Conservation (phyloP, 2,329 filamentous ascomycete genomes). For the Talaromyces rugulosus region DNA sequence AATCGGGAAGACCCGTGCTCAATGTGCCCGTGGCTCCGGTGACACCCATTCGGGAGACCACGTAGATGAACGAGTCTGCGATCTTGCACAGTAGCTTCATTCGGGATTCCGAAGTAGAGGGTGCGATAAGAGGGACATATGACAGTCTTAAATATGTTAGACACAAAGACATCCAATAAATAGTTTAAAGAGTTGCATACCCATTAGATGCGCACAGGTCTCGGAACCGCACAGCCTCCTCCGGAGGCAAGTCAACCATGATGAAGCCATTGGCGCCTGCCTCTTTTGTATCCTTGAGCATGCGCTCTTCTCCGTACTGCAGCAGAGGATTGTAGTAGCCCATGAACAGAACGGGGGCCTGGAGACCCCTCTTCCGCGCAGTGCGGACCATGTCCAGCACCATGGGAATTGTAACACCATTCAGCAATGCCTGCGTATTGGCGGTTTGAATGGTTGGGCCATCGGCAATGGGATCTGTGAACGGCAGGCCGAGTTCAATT, state of each 20-base stretch:
- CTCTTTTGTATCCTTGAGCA: conserved; percentile 77
- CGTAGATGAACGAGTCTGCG: conserved; percentile 97
- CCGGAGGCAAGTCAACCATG: conserved; percentile 88
- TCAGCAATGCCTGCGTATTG: conserved; percentile 83
- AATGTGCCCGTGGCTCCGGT: conserved; percentile 84
- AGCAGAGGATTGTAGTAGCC: conserved; percentile 98
- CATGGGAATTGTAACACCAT: conserved; percentile 78
- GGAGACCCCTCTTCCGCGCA: conserved; percentile 72
- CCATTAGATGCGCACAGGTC: conserved; percentile 74
- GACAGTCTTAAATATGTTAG: conserved; percentile 58
- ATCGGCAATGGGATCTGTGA: conserved; percentile 97
- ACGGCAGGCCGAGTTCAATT: conserved; percentile 92
- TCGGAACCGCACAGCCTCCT: conserved; percentile 91
- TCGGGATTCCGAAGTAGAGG: conserved; percentile 82
- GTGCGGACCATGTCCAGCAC: conserved; percentile 80
- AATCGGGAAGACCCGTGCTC: conserved; percentile 73
- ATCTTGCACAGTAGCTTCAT: conserved; percentile 97
- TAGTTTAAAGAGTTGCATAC: conserved; percentile 40
- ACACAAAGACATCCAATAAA: conserved; percentile 20
- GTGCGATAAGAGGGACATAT: conserved; percentile 95
- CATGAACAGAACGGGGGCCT: conserved; percentile 86
- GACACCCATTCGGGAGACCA: conserved; percentile 94
- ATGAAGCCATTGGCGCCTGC: conserved; percentile 95
- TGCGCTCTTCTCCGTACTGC: conserved; percentile 86
- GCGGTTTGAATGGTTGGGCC: conserved; percentile 94